Conservation (phyloP, 1,284 basidiomycete genomes). For the Puccinia hordei region DNA sequence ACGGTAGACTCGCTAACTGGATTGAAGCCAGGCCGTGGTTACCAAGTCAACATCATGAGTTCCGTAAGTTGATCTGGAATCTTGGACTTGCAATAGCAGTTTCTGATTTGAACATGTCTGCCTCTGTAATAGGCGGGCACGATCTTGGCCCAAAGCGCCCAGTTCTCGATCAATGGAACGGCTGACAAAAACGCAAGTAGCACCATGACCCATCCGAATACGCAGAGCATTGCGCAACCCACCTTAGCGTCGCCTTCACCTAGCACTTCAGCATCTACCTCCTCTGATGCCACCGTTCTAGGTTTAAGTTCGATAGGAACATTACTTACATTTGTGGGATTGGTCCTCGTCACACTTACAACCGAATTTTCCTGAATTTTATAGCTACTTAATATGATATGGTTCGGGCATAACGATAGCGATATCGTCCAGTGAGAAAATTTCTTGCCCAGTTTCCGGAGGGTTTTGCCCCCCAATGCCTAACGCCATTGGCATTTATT, state of each 20-base stretch:
- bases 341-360: not conserved
- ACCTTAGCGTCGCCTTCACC: conserved; percentile 1
- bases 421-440: not conserved
- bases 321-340: not conserved
- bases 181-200: conserved; percentile 10
- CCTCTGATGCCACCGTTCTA: conserved; percentile 20
- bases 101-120: not conserved
- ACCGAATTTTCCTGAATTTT: not conserved
- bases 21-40: conserved; percentile 36
- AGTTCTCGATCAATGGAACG: conserved; percentile 45
- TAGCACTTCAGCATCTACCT: conserved; percentile 26
- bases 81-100: not conserved
- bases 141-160: conserved; percentile 45
- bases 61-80: conserved; percentile 9
- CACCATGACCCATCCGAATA: not conserved
- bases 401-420: not conserved
- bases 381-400: not conserved
- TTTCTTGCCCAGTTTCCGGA: not conserved
- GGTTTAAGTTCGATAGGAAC: not conserved
- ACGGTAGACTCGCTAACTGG: conserved; percentile 30
- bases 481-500: not conserved
- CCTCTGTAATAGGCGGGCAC: conserved; percentile 22
- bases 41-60: conserved; percentile 47
- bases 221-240: conserved; percentile 19
- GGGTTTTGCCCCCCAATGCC: too few relatives aligned